Conservation (phyloP, 1,284 basidiomycete genomes). For the Amylostereum areolatum region DNA sequence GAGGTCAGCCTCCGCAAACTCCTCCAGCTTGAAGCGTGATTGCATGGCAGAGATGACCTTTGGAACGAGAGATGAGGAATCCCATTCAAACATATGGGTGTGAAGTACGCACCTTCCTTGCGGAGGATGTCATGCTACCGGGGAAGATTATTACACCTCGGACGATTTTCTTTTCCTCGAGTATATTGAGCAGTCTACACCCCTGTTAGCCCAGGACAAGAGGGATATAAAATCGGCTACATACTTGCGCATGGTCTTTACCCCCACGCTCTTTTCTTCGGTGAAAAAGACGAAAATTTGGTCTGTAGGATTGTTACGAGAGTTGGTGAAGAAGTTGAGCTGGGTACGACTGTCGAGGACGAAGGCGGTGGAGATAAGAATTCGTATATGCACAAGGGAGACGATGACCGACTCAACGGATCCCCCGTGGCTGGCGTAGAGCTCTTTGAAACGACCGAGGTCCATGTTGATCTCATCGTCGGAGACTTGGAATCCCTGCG, state of each 20-base stretch:
- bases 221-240: slow-evolving; percentile 24
- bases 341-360: slow-evolving; percentile 61
- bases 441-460: slow-evolving; percentile 64
- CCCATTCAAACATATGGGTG: slow-evolving; percentile 3
- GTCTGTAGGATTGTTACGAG: slow-evolving; percentile 60
- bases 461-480: slow-evolving; percentile 90
- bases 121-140: slow-evolving; percentile 94
- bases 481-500: slow-evolving; percentile 81
- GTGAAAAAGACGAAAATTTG: slow-evolving; percentile 95
- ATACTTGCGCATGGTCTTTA: slow-evolving; percentile 94
- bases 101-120: slow-evolving; percentile 69
- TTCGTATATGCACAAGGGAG: neutral
- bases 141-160: slow-evolving; percentile 95
- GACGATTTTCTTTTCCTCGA: slow-evolving; percentile 87
- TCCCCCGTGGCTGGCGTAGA: slow-evolving; percentile 60
- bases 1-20: slow-evolving; percentile 94
- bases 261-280: slow-evolving; percentile 87
- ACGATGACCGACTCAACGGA: slow-evolving; percentile 52
- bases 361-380: neutral
- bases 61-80: slow-evolving; percentile 6
- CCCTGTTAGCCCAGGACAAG: neutral
- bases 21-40: slow-evolving; percentile 83
- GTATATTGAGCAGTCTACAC: slow-evolving; percentile 75
- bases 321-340: slow-evolving; percentile 85
- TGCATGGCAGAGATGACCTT: slow-evolving; percentile 90